Evolutionary conservation across 345 rosid genomes (phyloP), one percentile per base, ranked within the genome.

Genomic region (Corchorus capsularis): DNA sequence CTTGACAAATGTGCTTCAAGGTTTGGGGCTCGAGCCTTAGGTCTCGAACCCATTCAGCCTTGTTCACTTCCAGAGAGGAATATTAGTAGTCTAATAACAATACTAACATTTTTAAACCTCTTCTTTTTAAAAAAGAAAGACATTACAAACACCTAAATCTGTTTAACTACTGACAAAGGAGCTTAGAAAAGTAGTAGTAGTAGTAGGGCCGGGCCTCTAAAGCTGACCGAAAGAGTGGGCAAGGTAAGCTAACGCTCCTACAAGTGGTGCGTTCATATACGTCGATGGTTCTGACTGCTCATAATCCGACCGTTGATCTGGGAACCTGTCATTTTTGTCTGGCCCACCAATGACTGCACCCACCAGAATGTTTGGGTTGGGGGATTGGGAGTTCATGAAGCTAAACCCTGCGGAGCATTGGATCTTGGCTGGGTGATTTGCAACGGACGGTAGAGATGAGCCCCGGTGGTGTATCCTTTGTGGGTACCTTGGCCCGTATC

Each of bases 331-430:
- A 1, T 82, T 74, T 70, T 79, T 77, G 71, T 96, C 97, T 3
- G 99, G 99, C 46, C 99, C 98, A 63, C 99, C 99, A 14, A 96
- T 80, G 61, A 96, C 75, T 14, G 99, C 99, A 2, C 99, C 99
- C 4, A 90, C 87, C 0, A 86, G 91, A 72, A 96, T 76, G 67
- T 96, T 96, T 49, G 99, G 99, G 83, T 96, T 92, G 37, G 98
- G 97, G 32, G 91, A 87, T 68, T 69, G 77, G 3, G 97, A 87
- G 32, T 87, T 55, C 90, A 96, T 84, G 82, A 84, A 81, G 11
- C 80, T 77, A 77, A 91, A 95, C 32, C 99, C 99, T 20, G 90
- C 69, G 53, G 85, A 82, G 77, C 99, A 96, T 43, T 87, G 85
- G 83, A 96, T 89, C 82, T 77, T 85, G 39, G 85, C 77, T 15